Conservation (phyloP, 441 rosid species). For the Arabidopsis hybrid region DNA sequence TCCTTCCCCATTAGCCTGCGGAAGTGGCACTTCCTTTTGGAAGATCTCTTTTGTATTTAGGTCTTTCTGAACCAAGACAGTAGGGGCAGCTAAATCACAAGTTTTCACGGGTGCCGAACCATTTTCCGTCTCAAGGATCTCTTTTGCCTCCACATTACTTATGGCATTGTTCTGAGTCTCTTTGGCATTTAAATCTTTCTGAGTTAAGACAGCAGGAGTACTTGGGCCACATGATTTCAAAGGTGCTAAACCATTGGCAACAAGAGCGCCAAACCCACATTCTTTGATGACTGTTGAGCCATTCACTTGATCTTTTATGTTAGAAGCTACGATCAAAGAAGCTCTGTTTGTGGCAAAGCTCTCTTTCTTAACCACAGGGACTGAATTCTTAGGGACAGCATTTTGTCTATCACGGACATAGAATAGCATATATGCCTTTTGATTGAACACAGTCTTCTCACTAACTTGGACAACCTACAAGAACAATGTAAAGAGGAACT, state of each 20-base stretch:
- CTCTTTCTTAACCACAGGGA: constrained; percentile 54
- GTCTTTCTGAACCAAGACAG: constrained; percentile 45
- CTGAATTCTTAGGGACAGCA: constrained; percentile 53
- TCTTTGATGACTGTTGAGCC: constrained; percentile 43
- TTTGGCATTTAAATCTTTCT: constrained; percentile 43
- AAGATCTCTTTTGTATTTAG: constrained; percentile 35
- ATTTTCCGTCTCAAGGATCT: constrained; percentile 33
- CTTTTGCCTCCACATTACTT: constrained; percentile 29
- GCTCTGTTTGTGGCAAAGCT: constrained; percentile 45
- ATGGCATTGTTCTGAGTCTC: constrained; percentile 28
- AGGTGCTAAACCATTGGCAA: constrained; percentile 37
- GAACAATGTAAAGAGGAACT: constrained; percentile 26
- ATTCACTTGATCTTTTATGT: constrained; percentile 47
- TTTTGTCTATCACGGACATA: constrained; percentile 87
- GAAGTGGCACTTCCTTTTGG: constrained; percentile 41
- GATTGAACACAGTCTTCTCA: constrained; percentile 78
- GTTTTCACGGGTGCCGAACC: constrained; percentile 38
- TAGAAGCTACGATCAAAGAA: constrained; percentile 50
- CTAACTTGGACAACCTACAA: constrained; percentile 84
- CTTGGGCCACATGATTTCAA: constrained; percentile 35
- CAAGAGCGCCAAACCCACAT: constrained; percentile 40
- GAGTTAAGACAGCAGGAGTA: constrained; percentile 42
- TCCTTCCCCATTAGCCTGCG: constrained; percentile 41
- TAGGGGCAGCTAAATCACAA: constrained; percentile 39
- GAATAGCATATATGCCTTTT: constrained; percentile 98